These are phyloP conservation scores for Anastatica hierochuntica DNA, from an alignment of 345 rosid genomes.

Conservation along the genomic window DNA sequence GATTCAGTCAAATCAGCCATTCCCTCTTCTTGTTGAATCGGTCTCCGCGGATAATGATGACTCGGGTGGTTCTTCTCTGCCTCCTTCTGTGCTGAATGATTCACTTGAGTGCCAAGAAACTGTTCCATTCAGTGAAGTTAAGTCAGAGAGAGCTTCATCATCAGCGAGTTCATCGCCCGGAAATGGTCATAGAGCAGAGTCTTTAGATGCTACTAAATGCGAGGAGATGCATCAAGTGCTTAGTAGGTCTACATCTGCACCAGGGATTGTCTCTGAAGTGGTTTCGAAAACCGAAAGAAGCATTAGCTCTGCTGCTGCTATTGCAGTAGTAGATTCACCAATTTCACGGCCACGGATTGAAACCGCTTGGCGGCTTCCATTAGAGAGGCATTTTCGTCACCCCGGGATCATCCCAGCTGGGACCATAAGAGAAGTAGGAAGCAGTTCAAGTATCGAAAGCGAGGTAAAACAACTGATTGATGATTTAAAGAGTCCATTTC, in stretches of 20 bases:
- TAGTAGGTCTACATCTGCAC: slow-evolving; percentile 55
- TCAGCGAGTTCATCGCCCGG: slow-evolving; percentile 7
- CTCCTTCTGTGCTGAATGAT: slow-evolving; percentile 16
- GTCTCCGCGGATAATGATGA: slow-evolving; percentile 38
- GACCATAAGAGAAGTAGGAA: slow-evolving; percentile 49
- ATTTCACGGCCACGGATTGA: not conserved
- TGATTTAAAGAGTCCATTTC: slow-evolving; percentile 45
- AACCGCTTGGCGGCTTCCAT: slow-evolving; percentile 44
- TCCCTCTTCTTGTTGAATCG: slow-evolving; percentile 36
- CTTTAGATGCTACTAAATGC: slow-evolving; percentile 26
- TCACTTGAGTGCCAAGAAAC: slow-evolving; percentile 2
- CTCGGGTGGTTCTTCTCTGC: slow-evolving; percentile 36
- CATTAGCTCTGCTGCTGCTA: not conserved
- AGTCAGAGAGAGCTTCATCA: slow-evolving; percentile 16
- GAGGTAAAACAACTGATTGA: slow-evolving; percentile 59
- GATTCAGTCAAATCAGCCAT: slow-evolving; percentile 33
- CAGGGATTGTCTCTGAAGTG: slow-evolving; percentile 35
- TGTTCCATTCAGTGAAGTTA: not conserved
- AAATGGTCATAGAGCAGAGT: slow-evolving; percentile 22
- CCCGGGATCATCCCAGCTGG: slow-evolving; percentile 67
- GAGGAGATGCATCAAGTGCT: slow-evolving; percentile 35
- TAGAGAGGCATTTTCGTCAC: slow-evolving; percentile 40
- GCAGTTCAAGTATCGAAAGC: slow-evolving; percentile 65
- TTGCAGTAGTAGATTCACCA: not conserved
- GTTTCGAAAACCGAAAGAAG: slow-evolving; percentile 31